A percentile compares a stretch with the other conserved stretches of the same genome.
These are phyloP conservation scores for Hanseniaspora lindneri DNA, from an alignment of 805 yeast genomes.

Conservation along the genomic window DNA sequence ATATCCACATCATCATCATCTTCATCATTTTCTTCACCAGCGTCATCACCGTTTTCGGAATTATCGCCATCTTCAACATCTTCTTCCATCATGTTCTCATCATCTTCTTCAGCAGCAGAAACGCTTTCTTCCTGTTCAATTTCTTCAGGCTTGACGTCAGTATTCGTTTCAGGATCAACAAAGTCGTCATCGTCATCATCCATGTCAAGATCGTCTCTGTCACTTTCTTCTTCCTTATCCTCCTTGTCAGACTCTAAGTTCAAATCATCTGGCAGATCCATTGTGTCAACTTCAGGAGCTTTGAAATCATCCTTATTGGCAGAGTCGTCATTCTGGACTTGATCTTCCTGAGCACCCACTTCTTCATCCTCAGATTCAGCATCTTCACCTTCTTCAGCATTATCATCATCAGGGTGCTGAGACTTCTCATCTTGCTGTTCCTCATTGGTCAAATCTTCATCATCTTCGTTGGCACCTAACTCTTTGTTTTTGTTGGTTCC, in stretches of 20 bases:
- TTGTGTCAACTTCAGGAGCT: slow-evolving; percentile 72
- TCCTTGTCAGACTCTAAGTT: slow-evolving; percentile 74
- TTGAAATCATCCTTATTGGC: slow-evolving; percentile 56
- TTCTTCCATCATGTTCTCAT: slow-evolving; percentile 26
- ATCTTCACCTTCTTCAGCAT: slow-evolving; percentile 42
- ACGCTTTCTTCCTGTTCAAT: slow-evolving; percentile 39
- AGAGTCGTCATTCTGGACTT: slow-evolving; percentile 58
- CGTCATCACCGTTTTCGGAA: slow-evolving; percentile 21
- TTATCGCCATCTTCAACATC: slow-evolving; percentile 6
- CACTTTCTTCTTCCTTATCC: slow-evolving; percentile 34
- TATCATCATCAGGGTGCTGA: too few species aligned
- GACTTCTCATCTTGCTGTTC: slow-evolving; percentile 32
- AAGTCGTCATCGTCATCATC: slow-evolving; percentile 1
- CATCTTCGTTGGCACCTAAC: slow-evolving; percentile 17
- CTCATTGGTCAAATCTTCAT: slow-evolving; percentile 28
- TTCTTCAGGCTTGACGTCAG: slow-evolving; percentile 26
- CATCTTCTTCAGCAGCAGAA: slow-evolving; percentile 25
- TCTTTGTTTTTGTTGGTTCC: slow-evolving; percentile 26
- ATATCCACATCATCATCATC: slow-evolving; percentile 60
- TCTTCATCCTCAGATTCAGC: slow-evolving; percentile 51
- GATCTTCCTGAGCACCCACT: slow-evolving; percentile 74
- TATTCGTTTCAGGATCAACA: slow-evolving; percentile 21
- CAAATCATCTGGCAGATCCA: slow-evolving; percentile 87
- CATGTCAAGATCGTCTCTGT: slow-evolving; percentile 26
- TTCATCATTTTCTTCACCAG: slow-evolving; percentile 35